These are phyloP conservation scores for Penicillium waksmanii DNA, from an alignment of 495 filamentous ascomycete species.

Conservation along the genomic window DNA sequence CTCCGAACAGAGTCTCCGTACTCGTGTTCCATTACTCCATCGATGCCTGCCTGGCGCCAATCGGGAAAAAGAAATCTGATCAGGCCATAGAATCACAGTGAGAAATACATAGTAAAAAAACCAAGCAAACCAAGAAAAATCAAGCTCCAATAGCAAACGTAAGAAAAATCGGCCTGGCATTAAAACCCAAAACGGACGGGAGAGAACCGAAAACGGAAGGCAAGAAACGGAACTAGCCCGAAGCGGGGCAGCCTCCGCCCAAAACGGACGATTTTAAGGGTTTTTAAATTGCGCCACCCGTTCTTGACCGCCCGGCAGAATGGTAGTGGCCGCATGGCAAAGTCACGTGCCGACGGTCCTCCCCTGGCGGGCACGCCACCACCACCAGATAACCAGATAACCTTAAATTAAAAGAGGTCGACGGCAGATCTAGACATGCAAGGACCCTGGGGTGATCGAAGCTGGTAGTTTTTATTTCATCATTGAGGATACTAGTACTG, in stretches of 20 bases:
- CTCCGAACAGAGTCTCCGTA: too few relatives aligned
- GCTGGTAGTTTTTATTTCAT: too few relatives aligned
- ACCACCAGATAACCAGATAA: neutral
- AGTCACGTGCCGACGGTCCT: neutral
- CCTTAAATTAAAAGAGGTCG: slow-evolving; percentile 1
- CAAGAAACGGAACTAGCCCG: slow-evolving; percentile 4
- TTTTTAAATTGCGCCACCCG: neutral
- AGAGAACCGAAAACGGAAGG: neutral
- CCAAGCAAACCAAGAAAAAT: neutral
- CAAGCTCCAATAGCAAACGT: neutral
- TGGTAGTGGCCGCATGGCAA: neutral
- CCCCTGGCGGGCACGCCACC: slow-evolving; percentile 1
- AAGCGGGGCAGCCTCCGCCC: neutral
- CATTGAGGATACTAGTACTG: neutral
- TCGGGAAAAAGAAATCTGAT: neutral
- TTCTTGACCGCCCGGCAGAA: neutral
- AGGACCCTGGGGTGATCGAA: neutral
- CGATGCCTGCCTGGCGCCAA: neutral
- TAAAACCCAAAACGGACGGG: neutral
- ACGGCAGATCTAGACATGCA: neutral
- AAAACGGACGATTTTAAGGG: neutral
- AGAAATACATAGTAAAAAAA: neutral
- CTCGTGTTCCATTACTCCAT: too few relatives aligned
- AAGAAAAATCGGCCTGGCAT: neutral
- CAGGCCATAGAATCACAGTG: neutral